Percentiles rank a stretch among this genome's conserved stretches.
Conservation (phyloP, 2,329 filamentous ascomycete genomes). For the Colletotrichum filicis region DNA sequence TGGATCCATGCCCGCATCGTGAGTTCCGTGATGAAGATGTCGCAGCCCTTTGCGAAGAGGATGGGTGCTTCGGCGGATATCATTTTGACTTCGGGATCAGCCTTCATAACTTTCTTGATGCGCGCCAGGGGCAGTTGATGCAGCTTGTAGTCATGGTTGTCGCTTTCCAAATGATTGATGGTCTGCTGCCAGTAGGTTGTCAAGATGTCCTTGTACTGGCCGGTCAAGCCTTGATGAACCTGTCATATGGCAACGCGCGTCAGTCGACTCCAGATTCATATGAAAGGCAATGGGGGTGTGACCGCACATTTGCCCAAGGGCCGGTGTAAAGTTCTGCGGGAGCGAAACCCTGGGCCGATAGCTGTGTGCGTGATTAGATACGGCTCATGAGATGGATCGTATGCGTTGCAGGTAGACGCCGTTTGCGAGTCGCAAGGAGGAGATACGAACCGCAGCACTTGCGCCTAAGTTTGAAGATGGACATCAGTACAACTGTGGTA, state of each 20-base stretch:
- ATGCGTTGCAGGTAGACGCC: background rate
- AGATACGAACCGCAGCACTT: slow-evolving; percentile 70
- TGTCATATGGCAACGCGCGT: slow-evolving; percentile 48
- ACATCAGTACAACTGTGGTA: slow-evolving; percentile 25
- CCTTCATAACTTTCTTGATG: slow-evolving; percentile 99
- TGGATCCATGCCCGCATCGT: slow-evolving; percentile 99
- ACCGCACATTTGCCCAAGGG: slow-evolving; percentile 90
- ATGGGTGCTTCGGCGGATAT: slow-evolving; percentile 98
- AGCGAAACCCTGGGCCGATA: slow-evolving; percentile 87
- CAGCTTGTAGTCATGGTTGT: slow-evolving; percentile 98
- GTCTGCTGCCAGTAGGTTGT: slow-evolving; percentile 99
- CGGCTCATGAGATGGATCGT: background rate
- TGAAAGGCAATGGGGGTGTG: background rate
- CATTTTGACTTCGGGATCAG: slow-evolving; percentile 99
- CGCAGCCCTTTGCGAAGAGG: slow-evolving; percentile 96
- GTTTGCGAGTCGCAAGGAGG: background rate
- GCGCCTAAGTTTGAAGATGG: slow-evolving; percentile 62
- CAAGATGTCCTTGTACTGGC: slow-evolving; percentile 94
- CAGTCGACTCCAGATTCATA: background rate
- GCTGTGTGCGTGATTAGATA: slow-evolving; percentile 57
- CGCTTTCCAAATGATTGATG: slow-evolving; percentile 93
- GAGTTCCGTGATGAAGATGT: slow-evolving; percentile 98
- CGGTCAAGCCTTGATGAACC: slow-evolving; percentile 95
- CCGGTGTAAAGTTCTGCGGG: slow-evolving; percentile 95
- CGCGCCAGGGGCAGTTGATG: slow-evolving; percentile 96